Percentiles rank a stretch among this genome's conserved stretches.
These are phyloP conservation scores for Gaertneriomyces sp. DNA, from an alignment of 192 early-diverging fungal species.

Conservation along the genomic window DNA sequence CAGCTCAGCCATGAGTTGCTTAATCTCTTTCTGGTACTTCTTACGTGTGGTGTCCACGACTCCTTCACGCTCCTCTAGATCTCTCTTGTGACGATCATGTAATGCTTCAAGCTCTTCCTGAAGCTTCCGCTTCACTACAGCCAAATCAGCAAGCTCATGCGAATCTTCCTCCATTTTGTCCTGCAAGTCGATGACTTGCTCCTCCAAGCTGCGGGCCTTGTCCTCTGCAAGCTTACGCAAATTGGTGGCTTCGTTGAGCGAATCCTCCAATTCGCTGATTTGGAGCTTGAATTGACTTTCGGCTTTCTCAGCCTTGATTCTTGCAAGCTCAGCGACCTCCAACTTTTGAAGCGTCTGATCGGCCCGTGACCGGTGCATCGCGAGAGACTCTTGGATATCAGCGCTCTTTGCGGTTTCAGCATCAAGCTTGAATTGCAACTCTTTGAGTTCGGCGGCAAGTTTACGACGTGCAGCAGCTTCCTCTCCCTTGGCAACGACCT, in stretches of 20 bases:
- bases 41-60: constrained; percentile 68
- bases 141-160: constrained; percentile 65
- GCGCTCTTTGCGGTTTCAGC: constrained; percentile 58
- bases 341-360: constrained; percentile 53
- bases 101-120: constrained; percentile 71
- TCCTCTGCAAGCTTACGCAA: constrained; percentile 66
- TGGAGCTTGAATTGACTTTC: constrained; percentile 64
- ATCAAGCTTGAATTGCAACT: constrained; percentile 57
- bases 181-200: constrained; percentile 67
- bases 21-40: constrained; percentile 84
- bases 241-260: constrained; percentile 58
- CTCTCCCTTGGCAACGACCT: constrained; percentile 61
- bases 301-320: constrained; percentile 72
- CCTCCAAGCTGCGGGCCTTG: constrained; percentile 58
- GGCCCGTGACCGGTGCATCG: constrained; percentile 51
- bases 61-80: constrained; percentile 71
- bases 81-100: constrained; percentile 67
- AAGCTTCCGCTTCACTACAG: constrained; percentile 65
- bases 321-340: constrained; percentile 65
- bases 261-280: constrained; percentile 65
- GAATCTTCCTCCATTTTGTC: constrained; percentile 74
- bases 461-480: constrained; percentile 55
- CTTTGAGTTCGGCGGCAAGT: constrained; percentile 57
- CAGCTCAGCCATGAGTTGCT: constrained; percentile 73
- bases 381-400: constrained; percentile 54